These are phyloP conservation scores for Aspergillus hiratsukae DNA, from an alignment of 2,329 filamentous ascomycete species.

Conservation along the genomic window DNA sequence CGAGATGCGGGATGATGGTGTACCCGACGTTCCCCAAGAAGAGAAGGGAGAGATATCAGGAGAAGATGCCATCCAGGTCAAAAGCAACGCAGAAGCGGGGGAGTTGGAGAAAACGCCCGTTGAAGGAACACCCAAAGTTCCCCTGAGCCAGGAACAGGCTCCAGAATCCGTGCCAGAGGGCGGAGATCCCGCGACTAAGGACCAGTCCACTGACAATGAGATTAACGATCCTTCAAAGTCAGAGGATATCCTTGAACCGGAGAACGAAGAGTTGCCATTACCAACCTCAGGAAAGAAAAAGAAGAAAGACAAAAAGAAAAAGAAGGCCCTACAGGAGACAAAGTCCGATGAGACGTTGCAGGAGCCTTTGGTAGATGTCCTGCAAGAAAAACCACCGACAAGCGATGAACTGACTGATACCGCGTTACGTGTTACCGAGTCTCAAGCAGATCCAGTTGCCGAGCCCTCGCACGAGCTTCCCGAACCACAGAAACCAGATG, in stretches of 20 bases:
- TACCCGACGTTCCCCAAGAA: not conserved
- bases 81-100: not conserved
- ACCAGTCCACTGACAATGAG: conserved; percentile 11
- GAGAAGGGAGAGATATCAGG: not conserved
- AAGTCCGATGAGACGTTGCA: not conserved
- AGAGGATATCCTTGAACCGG: conserved; percentile 10
- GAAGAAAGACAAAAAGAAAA: conserved; percentile 13
- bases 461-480: not conserved
- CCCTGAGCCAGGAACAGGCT: not conserved
- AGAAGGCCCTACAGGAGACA: conserved; percentile 12
- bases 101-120: not conserved
- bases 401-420: not conserved
- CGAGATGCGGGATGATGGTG: not conserved
- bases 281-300: conserved; percentile 11
- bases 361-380: not conserved
- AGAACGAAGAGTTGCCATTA: conserved; percentile 13
- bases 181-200: conserved; percentile 14
- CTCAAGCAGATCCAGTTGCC: not conserved
- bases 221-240: not conserved
- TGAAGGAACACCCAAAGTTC: not conserved
- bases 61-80: not conserved
- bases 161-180: not conserved
- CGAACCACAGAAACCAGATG: not conserved
- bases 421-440: not conserved
- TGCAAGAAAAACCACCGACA: not conserved